phyloP scores from a whole-genome alignment of 495 filamentous ascomycete genomes.

The Lasiosphaeris hirsuta region DNA sequence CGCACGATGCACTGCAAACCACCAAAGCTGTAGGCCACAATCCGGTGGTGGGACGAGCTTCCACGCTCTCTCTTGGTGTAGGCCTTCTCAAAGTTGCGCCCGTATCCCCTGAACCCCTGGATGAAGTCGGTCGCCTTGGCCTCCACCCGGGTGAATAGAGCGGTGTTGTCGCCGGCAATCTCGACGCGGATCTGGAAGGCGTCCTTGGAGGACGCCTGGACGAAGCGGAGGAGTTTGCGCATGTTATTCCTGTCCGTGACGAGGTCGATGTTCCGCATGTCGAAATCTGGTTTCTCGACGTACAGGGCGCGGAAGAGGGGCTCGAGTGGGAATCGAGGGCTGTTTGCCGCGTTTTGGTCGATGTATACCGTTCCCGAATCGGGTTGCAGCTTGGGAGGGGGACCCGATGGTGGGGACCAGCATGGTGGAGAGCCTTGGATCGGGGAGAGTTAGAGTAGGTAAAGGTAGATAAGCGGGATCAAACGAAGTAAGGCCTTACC shows the following conservation, averaged over 20 bases:
- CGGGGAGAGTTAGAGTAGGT: background rate
- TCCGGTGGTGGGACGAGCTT: slow-evolving; percentile 48
- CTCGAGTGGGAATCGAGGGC: slow-evolving; percentile 46
- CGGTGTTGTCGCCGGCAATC: slow-evolving; percentile 33
- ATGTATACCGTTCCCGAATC: slow-evolving; percentile 41
- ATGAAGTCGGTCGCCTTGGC: slow-evolving; percentile 29
- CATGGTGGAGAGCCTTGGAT: slow-evolving; percentile 24
- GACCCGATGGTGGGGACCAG: slow-evolving; percentile 33
- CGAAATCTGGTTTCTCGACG: slow-evolving; percentile 39
- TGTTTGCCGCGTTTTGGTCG: slow-evolving; percentile 42
- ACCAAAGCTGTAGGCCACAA: slow-evolving; percentile 46
- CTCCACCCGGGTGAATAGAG: slow-evolving; percentile 42
- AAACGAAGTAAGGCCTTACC: slow-evolving; percentile 14
- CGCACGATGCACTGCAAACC: slow-evolving; percentile 45
- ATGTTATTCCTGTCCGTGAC: slow-evolving; percentile 54
- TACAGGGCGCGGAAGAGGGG: slow-evolving; percentile 50
- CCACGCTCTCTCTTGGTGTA: slow-evolving; percentile 37
- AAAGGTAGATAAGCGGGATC: background rate
- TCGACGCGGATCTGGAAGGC: slow-evolving; percentile 47
- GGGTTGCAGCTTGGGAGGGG: slow-evolving; percentile 24
- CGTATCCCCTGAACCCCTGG: slow-evolving; percentile 43
- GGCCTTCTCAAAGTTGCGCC: slow-evolving; percentile 49
- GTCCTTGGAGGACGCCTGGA: slow-evolving; percentile 33
- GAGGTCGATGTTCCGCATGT: slow-evolving; percentile 42
- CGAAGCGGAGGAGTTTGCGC: slow-evolving; percentile 49